Evolutionary conservation across 2,329 filamentous ascomycete genomes (phyloP), one percentile per base, ranked within the genome.

Genomic region (Sarocladiaceae sp.): DNA sequence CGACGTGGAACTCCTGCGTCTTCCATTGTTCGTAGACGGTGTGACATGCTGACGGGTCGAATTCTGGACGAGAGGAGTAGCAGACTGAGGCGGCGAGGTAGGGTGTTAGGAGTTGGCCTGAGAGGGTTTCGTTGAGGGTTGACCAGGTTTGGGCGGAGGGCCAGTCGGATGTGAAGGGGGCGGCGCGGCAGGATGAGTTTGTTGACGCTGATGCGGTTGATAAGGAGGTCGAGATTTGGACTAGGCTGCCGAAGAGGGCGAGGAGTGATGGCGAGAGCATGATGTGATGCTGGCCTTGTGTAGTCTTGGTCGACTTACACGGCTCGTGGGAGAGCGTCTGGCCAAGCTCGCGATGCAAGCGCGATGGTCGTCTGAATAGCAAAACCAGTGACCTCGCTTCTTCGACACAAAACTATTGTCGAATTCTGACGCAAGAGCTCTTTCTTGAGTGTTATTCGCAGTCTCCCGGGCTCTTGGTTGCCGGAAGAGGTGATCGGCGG

Each of bases 81-180:
- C 66, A 69, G 3, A 61, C 64, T 26, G 22, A 25, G 12, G 40
- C 40, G 29, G 77, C 66, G 33, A 60, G 63, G 52, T 79, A 59
- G 31, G 52, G 52, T 29, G 15, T 25, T n/a, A 53, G 33, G 13
- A 80, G 67, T 31, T 63, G 64, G 4, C 76, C 75, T 7, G 61
- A 64, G 22, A 73, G 62, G 2, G 72, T 71, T 7, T 64, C 58
- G 61, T 80, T 78, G 51, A 83, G 67, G 13, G 58, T 57, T 7
- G 58, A 54, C 79, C 79, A 82, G 12, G 63, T 63, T 1, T 64
- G 57, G 15, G 68, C 55, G 1, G 70, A 71, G 0, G 79, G 80
- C 80, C 79, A 82, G 46, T 61, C 60, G 10, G 60, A 18, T 13
- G 71, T 70, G 20, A 68, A 71, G 2, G 76, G 77, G 46, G 71